phyloP scores from a whole-genome alignment of 306 rosid species.

The Acacia acuminata region DNA sequence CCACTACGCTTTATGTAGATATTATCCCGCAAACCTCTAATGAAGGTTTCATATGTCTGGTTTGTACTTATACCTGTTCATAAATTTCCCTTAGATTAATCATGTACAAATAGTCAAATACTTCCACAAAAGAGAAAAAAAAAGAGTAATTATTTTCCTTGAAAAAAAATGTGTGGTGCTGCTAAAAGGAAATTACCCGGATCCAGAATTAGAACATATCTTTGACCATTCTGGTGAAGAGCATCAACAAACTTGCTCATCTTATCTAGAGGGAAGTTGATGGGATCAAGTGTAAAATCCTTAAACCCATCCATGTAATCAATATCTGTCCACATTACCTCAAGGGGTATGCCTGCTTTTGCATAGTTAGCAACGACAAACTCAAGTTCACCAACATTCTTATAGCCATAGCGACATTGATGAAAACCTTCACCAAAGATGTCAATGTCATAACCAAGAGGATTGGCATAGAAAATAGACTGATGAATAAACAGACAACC shows the following conservation, averaged over 20 bases:
- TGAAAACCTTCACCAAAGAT: constrained; percentile 67
- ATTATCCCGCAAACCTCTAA: constrained; percentile 71
- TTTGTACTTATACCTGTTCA: constrained; percentile 70
- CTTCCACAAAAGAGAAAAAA: neutral
- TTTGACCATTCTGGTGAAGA: constrained; percentile 79
- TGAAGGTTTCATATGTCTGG: constrained; percentile 56
- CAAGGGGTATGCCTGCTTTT: constrained; percentile 77
- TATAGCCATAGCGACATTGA: constrained; percentile 84
- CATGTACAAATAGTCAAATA: neutral
- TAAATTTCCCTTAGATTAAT: constrained; percentile 23
- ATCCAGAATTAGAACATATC: constrained; percentile 79
- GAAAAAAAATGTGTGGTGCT: neutral
- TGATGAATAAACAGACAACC: neutral
- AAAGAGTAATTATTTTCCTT: neutral
- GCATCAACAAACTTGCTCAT: constrained; percentile 58
- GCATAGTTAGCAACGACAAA: constrained; percentile 73
- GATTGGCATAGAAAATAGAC: constrained; percentile 15
- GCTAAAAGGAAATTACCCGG: constrained; percentile 57
- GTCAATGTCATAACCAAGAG: constrained; percentile 6
- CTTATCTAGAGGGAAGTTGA: constrained; percentile 69
- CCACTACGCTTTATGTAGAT: constrained; percentile 68
- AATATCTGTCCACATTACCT: constrained; percentile 94
- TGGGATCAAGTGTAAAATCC: constrained; percentile 86
- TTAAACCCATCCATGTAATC: constrained; percentile 91
- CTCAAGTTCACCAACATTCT: constrained; percentile 64